These are phyloP conservation scores for Pseudocercospora eumusae DNA, from an alignment of 2,329 filamentous ascomycete genomes.

Conservation along the genomic window DNA sequence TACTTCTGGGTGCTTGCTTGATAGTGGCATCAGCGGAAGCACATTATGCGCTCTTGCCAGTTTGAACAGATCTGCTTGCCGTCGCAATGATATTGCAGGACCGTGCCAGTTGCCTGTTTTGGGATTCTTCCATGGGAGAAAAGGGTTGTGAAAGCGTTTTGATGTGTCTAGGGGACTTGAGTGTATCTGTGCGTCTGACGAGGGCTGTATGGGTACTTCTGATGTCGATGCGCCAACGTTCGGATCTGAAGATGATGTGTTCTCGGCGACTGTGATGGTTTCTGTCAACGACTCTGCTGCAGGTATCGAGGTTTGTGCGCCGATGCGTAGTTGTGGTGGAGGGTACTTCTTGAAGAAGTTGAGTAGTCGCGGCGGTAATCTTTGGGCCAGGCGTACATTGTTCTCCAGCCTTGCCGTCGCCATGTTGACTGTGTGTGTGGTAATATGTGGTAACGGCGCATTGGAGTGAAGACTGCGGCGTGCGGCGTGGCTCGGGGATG, in stretches of 20 bases:
- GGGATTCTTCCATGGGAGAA: constrained; percentile 75
- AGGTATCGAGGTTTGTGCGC: constrained; percentile 24
- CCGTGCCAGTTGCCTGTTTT: constrained; percentile 80
- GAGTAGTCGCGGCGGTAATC: constrained; percentile 74
- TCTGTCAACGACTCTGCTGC: constrained; percentile 31
- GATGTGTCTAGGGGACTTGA: constrained; percentile 35
- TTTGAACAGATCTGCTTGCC: constrained; percentile 89
- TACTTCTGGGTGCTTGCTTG: constrained; percentile 53
- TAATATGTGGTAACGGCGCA: constrained; percentile 6
- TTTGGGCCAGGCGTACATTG: constrained; percentile 63
- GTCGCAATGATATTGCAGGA: constrained; percentile 77
- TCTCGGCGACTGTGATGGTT: constrained; percentile 48
- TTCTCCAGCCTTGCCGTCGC: constrained; percentile 28
- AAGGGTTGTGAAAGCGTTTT: constrained; percentile 65
- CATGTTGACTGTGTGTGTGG: constrained; percentile 18
- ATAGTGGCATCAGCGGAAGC: constrained; percentile 39
- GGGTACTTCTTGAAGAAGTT: constrained; percentile 91
- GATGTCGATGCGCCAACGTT: constrained; percentile 39
- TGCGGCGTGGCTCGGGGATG: constrained; percentile 17
- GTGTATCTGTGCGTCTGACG: constrained; percentile 12
- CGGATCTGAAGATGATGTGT: constrained; percentile 47
- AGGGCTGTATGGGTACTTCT: constrained; percentile 43
- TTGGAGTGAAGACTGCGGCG: constrained; percentile 12
- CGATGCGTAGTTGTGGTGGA: constrained; percentile 51
- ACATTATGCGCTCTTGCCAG: constrained; percentile 64